Evolutionary conservation across 768 basidiomycete species (phyloP).

Genomic region (Leccinum disarticulatum): DNA sequence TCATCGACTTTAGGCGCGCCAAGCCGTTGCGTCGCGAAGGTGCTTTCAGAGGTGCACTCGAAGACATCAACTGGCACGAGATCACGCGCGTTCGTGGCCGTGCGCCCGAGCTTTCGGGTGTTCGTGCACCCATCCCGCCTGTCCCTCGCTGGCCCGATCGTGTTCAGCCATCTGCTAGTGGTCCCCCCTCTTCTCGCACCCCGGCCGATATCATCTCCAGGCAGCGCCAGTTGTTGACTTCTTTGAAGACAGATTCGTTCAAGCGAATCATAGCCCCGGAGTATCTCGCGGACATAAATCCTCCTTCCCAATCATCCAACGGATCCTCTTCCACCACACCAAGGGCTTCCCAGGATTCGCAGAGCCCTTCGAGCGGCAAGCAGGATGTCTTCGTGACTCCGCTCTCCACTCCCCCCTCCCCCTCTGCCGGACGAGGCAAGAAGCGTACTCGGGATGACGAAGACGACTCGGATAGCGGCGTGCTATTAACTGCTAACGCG

Average conservation of each 20-base stretch:
- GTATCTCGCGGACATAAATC: background rate
- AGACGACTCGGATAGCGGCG: background rate
- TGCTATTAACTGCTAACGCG: background rate
- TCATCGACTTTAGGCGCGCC: conserved; percentile 10
- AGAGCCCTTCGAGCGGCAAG: background rate
- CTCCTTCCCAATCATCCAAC: background rate
- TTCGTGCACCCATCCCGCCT: background rate
- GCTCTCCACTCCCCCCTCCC: conserved; percentile 11
- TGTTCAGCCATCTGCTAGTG: background rate
- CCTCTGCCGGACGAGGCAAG: conserved; percentile 8
- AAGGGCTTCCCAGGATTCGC: background rate
- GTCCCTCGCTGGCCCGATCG: conserved; percentile 14
- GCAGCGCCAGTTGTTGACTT: conserved; percentile 5
- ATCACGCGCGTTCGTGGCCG: conserved; percentile 16
- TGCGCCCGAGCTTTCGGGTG: conserved; percentile 1
- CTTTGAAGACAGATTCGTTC: conserved; percentile 11
- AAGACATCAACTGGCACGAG: conserved; percentile 6
- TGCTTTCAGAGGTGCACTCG: conserved; percentile 16
- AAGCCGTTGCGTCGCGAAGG: conserved; percentile 22
- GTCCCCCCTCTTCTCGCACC: background rate
- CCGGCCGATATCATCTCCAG: conserved; percentile 9
- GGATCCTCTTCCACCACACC: background rate
- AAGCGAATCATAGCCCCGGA: conserved; percentile 10
- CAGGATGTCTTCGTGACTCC: background rate
- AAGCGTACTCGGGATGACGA: conserved; percentile 19